Evolutionary conservation across 805 yeast species (phyloP).

Genomic region (Komagataella ulmi): DNA sequence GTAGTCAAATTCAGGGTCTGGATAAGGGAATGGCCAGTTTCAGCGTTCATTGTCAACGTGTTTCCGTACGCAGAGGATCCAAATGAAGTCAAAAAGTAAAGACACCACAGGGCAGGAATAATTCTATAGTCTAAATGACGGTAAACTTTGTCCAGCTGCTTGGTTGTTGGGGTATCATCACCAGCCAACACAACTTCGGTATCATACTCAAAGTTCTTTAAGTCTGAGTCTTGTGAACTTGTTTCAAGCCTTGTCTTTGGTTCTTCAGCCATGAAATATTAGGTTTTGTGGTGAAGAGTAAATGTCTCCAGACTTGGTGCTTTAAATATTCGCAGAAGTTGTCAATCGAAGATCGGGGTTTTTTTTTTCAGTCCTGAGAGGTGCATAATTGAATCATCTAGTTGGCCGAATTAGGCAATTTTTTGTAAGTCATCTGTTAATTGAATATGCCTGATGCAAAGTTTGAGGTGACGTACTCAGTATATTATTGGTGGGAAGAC

Average conservation of each 20-base stretch:
- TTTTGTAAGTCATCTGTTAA: neutral
- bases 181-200: neutral
- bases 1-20: conserved; percentile 36
- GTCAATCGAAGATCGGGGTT: neutral
- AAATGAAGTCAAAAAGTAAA: conserved; percentile 69
- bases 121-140: conserved; percentile 55
- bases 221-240: neutral
- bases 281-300: neutral
- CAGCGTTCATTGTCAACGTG: conserved; percentile 66
- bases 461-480: neutral
- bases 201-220: neutral
- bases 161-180: conserved; percentile 3
- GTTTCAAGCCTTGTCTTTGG: neutral
- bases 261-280: neutral
- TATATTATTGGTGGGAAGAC: neutral
- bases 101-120: conserved; percentile 72
- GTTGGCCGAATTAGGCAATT: neutral
- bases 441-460: neutral
- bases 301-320: neutral
- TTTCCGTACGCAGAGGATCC: conserved; percentile 70
- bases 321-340: neutral
- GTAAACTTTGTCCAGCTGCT: conserved; percentile 38
- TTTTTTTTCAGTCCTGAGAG: neutral
- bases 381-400: neutral
- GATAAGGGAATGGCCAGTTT: conserved; percentile 44